Evolutionary conservation across 1,139 yeast genomes (phyloP).

Genomic region (Geotrichum klebahnii): DNA sequence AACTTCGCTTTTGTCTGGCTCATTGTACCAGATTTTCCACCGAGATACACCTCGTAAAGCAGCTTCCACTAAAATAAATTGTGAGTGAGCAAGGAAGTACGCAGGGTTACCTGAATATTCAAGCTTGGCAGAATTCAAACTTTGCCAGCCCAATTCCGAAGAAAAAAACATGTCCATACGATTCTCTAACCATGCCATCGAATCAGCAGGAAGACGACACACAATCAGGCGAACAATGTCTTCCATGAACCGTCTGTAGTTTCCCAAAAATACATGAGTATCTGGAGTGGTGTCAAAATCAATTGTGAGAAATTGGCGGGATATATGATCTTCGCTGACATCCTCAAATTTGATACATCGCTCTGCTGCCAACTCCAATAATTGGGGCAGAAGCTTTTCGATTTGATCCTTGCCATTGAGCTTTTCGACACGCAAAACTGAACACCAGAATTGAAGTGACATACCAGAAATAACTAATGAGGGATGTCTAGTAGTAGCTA

Average conservation of each 20-base stretch:
- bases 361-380: conserved; percentile 73
- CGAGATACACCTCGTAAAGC: conserved; percentile 90
- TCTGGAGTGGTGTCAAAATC: conserved; percentile 91
- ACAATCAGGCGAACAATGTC: conserved; percentile 86
- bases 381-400: conserved; percentile 53
- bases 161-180: conserved; percentile 70
- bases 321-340: conserved; percentile 59
- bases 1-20: conserved; percentile 58
- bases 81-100: conserved; percentile 72
- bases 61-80: conserved; percentile 81
- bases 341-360: conserved; percentile 71
- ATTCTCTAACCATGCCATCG: conserved; percentile 75
- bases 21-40: conserved; percentile 88
- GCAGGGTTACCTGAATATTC: conserved; percentile 62
- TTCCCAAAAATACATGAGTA: conserved; percentile 67
- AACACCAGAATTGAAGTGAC: conserved; percentile 92
- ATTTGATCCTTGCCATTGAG: conserved; percentile 48
- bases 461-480: conserved; percentile 88
- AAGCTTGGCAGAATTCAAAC: conserved; percentile 54
- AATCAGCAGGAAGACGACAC: conserved; percentile 79
- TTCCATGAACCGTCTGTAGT: conserved; percentile 79
- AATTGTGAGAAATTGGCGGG: conserved; percentile 62
- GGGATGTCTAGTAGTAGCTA: conserved; percentile 77
- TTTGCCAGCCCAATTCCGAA: conserved; percentile 64
- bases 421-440: conserved; percentile 77